These are phyloP conservation scores for Rhodamnia rubescens DNA, from an alignment of 345 rosid species.

Conservation along the genomic window DNA sequence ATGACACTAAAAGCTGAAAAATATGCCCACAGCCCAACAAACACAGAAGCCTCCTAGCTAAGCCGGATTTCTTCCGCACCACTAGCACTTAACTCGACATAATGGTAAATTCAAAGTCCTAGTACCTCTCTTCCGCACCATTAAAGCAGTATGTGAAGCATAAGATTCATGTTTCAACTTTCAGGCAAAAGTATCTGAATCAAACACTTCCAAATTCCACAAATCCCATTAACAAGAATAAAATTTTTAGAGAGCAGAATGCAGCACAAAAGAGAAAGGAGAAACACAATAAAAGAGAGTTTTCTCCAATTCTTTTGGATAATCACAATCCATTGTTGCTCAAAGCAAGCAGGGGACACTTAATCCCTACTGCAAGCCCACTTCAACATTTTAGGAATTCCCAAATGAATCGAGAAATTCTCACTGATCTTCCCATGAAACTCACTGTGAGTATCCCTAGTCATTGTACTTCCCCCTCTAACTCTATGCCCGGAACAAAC, in stretches of 20 bases:
- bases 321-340: background rate
- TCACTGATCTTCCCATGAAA: background rate
- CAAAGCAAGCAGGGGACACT: background rate
- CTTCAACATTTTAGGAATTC: background rate
- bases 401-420: background rate
- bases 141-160: background rate
- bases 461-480: background rate
- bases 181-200: background rate
- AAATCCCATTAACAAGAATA: background rate
- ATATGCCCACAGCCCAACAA: background rate
- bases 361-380: background rate
- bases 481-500: background rate
- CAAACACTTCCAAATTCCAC: background rate
- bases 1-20: background rate
- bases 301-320: background rate
- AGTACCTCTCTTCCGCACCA: background rate
- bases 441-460: background rate
- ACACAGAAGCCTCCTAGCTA: background rate
- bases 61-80: background rate
- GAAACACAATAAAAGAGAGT: background rate
- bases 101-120: background rate
- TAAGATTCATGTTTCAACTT: background rate
- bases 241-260: background rate
- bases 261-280: background rate
- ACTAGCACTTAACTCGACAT: background rate